Evolutionary conservation across 73 alveolate species (phyloP).

Genomic region (Tetrahymena thermophila): DNA sequence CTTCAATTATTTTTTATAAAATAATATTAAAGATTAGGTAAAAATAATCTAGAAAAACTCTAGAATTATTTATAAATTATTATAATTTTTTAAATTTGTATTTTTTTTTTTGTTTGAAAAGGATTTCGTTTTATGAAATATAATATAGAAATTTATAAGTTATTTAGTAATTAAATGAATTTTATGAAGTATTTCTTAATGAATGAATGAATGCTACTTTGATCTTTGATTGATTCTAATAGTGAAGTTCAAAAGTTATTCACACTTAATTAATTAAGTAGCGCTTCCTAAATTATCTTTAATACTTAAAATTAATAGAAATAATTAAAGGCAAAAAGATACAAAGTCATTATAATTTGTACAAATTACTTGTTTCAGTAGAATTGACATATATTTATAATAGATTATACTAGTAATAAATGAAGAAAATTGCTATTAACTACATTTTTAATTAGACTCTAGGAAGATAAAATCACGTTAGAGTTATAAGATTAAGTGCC

Average conservation of each 20-base stretch:
- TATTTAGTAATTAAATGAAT: too few species aligned
- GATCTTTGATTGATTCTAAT: background rate
- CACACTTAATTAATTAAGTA: background rate
- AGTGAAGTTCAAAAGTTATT: background rate
- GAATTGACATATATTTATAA: background rate
- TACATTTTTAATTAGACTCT: background rate
- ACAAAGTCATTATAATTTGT: background rate
- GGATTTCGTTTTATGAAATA: too few species aligned
- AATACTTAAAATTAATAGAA: background rate
- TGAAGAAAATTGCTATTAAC: background rate
- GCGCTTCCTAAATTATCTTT: background rate
- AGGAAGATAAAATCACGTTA: background rate
- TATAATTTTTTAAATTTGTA: too few species aligned
- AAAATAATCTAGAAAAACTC: too few species aligned
- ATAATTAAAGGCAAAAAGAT: background rate
- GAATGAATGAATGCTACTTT: background rate
- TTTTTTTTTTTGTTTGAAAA: too few species aligned
- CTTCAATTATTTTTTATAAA: too few species aligned
- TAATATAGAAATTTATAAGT: too few species aligned
- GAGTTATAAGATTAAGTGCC: background rate
- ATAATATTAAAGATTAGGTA: too few species aligned
- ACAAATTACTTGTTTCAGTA: background rate
- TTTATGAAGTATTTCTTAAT: background rate
- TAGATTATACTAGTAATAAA: background rate
- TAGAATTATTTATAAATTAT: too few species aligned